phyloP scores from a whole-genome alignment of 2,329 filamentous ascomycete species.

The Epichloe baconii region DNA sequence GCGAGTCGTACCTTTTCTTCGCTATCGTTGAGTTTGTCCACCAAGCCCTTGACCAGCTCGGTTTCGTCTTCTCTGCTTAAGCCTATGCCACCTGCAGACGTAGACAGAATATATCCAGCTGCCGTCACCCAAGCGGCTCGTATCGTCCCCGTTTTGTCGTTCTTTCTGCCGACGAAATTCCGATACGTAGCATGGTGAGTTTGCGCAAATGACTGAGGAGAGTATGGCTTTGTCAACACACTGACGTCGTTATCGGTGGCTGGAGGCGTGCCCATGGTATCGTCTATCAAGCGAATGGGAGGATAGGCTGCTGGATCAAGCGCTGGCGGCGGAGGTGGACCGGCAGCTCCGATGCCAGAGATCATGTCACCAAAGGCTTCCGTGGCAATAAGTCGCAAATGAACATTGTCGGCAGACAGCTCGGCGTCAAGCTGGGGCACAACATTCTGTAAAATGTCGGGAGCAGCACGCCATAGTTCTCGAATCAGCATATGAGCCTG shows the following conservation, averaged over 20 bases:
- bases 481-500: constrained; percentile 84
- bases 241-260: constrained; percentile 32
- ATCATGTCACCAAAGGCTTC: constrained; percentile 94
- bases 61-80: constrained; percentile 73
- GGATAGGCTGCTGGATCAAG: constrained; percentile 80
- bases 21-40: constrained; percentile 70
- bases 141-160: constrained; percentile 75
- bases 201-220: constrained; percentile 79
- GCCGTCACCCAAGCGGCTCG: constrained; percentile 77
- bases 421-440: constrained; percentile 90
- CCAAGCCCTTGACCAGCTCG: constrained; percentile 58
- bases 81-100: constrained; percentile 80
- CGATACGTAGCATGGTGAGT: constrained; percentile 68
- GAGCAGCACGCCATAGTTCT: constrained; percentile 87
- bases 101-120: constrained; percentile 76
- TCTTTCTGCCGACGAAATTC: constrained; percentile 69
- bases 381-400: constrained; percentile 75
- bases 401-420: constrained; percentile 76
- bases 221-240: constrained; percentile 69
- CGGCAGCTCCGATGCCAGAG: constrained; percentile 82
- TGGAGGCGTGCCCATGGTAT: constrained; percentile 26
- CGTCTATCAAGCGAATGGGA: constrained; percentile 52
- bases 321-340: constrained; percentile 57
- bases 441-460: constrained; percentile 80
- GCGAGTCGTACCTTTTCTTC: constrained; percentile 87